Conservation (phyloP, 2,329 filamentous ascomycete species). For the Penicillium psychrosexuale region DNA sequence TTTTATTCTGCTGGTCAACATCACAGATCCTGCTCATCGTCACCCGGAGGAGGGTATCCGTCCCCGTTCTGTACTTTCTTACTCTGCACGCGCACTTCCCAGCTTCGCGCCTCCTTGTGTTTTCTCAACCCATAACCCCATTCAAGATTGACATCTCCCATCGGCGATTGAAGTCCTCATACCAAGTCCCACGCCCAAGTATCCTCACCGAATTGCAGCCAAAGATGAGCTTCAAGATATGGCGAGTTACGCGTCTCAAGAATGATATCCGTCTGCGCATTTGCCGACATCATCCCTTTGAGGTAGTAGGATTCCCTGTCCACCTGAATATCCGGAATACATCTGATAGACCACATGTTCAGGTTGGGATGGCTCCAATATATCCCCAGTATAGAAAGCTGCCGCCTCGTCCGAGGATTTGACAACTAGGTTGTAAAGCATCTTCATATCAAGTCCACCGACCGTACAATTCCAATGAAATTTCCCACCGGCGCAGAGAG, state of each 20-base stretch:
- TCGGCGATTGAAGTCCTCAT: not conserved
- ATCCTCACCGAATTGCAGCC: not conserved
- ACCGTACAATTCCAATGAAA: not conserved
- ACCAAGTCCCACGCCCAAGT: not conserved
- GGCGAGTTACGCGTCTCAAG: not conserved
- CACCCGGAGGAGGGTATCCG: not conserved
- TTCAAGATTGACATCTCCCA: not conserved
- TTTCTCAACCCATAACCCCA: not conserved
- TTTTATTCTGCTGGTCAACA: not conserved
- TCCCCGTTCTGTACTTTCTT: too few relatives aligned
- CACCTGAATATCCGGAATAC: not conserved
- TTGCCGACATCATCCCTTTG: not conserved
- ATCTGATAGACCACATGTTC: not conserved
- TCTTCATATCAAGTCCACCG: not conserved
- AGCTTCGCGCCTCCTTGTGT: not conserved
- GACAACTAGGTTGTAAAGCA: not conserved
- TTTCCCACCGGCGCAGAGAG: not conserved
- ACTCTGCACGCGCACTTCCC: not conserved
- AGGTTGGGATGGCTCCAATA: not conserved
- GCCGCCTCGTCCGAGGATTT: not conserved
- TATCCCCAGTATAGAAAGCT: not conserved
- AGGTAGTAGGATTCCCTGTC: not conserved
- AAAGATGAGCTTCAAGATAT: not conserved
- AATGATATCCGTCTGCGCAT: not conserved
- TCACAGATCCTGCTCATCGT: not conserved